Conservation (phyloP, 768 basidiomycete genomes). For the Termitomyces sp. region DNA sequence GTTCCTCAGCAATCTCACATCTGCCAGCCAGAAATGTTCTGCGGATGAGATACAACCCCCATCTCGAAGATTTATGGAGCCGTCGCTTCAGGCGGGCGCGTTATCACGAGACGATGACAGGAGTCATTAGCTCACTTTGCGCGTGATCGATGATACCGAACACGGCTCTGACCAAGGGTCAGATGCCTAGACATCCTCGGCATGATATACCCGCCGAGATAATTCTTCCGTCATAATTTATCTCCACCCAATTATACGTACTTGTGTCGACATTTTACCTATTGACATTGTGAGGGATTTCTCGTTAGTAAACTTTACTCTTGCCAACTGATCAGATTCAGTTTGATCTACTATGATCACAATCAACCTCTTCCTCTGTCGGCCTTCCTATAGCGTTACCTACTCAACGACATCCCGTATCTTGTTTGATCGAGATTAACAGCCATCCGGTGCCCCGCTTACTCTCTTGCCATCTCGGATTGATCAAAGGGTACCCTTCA, state of each 20-base stretch:
- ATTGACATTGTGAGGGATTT: constrained; percentile 4
- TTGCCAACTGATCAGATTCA: not conserved
- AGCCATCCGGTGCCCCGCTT: not conserved
- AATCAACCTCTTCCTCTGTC: not conserved
- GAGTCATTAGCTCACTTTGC: constrained; percentile 21
- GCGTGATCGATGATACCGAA: constrained; percentile 17
- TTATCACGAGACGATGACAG: constrained; percentile 29
- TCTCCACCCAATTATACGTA: constrained; percentile 7
- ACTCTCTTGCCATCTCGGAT: not conserved
- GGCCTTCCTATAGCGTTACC: not conserved
- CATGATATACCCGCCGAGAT: not conserved
- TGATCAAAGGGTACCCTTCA: not conserved
- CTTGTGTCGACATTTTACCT: constrained; percentile 3
- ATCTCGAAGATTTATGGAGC: constrained; percentile 29
- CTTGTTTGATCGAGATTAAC: not conserved
- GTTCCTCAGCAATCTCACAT: constrained; percentile 18
- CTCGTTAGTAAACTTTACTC: not conserved
- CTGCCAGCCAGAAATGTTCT: constrained; percentile 21
- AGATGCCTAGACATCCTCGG: constrained; percentile 5
- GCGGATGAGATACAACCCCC: constrained; percentile 26
- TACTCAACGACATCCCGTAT: not conserved
- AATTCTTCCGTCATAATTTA: not conserved
- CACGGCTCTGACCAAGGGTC: constrained; percentile 3
- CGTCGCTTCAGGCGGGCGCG: constrained; percentile 18
- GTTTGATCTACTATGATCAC: constrained; percentile 3